These are phyloP conservation scores for Elaeis oleifera DNA, from an alignment of 202 grass and related monocot genomes.

Conservation along the genomic window DNA sequence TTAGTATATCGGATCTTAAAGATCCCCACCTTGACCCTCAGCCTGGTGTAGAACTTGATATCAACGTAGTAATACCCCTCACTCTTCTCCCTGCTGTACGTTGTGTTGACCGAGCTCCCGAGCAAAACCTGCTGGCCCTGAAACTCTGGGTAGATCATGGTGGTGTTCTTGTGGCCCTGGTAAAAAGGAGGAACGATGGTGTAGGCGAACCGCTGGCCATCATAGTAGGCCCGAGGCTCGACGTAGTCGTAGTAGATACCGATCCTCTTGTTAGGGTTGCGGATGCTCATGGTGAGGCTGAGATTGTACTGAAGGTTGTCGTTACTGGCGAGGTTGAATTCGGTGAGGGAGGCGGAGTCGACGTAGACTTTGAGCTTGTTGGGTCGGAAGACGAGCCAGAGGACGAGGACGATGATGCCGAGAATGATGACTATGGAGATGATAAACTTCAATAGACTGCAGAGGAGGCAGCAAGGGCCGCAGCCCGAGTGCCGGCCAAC, in stretches of 20 bases:
- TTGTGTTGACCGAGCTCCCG: neutral
- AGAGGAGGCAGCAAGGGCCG: conserved; percentile 14
- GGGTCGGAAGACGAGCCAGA: conserved; percentile 55
- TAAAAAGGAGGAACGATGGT: conserved; percentile 37
- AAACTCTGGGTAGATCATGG: neutral
- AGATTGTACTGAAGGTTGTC: conserved; percentile 15
- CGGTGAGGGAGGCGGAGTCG: conserved; percentile 42
- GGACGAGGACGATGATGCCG: conserved; percentile 30
- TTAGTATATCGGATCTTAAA: no score
- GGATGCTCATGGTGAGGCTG: conserved; percentile 39
- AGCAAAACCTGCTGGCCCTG: neutral
- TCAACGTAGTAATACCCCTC: no score
- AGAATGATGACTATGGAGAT: conserved; percentile 27
- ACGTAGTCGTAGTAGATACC: conserved; percentile 72
- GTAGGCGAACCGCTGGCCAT: conserved; percentile 36
- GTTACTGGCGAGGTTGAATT: conserved; percentile 37
- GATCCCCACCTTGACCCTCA: no score
- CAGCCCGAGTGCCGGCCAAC: conserved; percentile 25
- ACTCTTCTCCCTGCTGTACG: no score
- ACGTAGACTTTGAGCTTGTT: conserved; percentile 28
- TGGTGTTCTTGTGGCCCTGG: neutral
- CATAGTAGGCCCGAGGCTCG: conserved; percentile 26
- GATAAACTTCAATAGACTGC: conserved; percentile 42
- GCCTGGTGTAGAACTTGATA: no score
- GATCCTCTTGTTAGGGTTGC: conserved; percentile 70